A percentile compares a stretch with the other conserved stretches of the same genome.
These are phyloP conservation scores for Podosphaera aphanis DNA, from an alignment of 2,329 filamentous ascomycete species.

Conservation along the genomic window DNA sequence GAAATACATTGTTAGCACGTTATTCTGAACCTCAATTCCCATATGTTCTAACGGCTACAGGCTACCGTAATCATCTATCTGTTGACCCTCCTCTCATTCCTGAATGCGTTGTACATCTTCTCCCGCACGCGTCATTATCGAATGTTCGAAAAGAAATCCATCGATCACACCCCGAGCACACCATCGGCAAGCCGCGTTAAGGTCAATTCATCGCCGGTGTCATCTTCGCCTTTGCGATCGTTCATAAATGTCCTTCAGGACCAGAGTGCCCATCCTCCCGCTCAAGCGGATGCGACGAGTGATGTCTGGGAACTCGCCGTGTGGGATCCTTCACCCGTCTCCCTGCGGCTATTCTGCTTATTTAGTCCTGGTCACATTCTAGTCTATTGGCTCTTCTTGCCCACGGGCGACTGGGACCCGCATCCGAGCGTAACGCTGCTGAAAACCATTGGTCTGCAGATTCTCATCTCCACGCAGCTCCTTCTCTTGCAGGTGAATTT, in stretches of 20 bases:
- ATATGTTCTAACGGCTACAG: conserved; percentile 20
- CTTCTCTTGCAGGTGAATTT: conserved; percentile 50
- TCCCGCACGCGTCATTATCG: conserved; percentile 66
- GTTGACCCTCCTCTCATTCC: conserved; percentile 39
- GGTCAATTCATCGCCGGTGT: conserved; percentile 60
- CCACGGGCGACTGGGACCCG: conserved; percentile 49
- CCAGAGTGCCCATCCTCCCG: conserved; percentile 55
- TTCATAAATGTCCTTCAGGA: conserved; percentile 43
- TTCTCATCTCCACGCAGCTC: conserved; percentile 55
- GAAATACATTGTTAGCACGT: conserved; percentile 30
- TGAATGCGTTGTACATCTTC: conserved; percentile 67
- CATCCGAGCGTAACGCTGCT: conserved; percentile 69
- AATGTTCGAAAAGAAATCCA: conserved; percentile 59
- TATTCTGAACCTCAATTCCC: background rate
- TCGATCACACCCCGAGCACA: conserved; percentile 54
- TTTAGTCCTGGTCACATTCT: conserved; percentile 90
- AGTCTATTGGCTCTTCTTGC: conserved; percentile 72
- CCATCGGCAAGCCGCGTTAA: conserved; percentile 73
- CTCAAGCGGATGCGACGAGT: conserved; percentile 55
- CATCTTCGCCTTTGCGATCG: conserved; percentile 57
- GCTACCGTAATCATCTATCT: conserved; percentile 46
- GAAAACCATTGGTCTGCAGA: conserved; percentile 55
- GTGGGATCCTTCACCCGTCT: conserved; percentile 81
- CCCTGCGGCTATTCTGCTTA: conserved; percentile 59
- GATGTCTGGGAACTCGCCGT: conserved; percentile 90